phyloP scores from a whole-genome alignment of 495 filamentous ascomycete species.

The Xylaria scruposa region DNA sequence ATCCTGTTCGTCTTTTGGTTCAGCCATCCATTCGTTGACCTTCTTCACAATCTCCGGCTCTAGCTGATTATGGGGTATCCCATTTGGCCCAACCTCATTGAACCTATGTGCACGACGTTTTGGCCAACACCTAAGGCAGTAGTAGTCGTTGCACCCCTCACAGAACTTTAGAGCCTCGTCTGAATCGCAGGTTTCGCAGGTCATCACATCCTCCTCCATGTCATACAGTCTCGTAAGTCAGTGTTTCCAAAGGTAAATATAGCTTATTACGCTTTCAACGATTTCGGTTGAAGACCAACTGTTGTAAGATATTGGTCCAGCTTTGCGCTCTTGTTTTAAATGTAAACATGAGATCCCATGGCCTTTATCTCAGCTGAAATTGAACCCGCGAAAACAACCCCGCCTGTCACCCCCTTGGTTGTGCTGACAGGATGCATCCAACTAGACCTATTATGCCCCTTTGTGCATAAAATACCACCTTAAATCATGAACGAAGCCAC shows the following conservation, averaged over 20 bases:
- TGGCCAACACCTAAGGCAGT: not conserved
- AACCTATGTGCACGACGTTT: not conserved
- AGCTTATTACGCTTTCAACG: not conserved
- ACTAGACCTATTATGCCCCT: not conserved
- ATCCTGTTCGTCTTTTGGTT: not conserved
- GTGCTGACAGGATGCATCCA: not conserved
- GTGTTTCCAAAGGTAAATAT: not conserved
- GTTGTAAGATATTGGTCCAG: not conserved
- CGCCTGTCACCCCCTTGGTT: not conserved
- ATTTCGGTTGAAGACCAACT: not conserved
- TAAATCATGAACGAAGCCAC: not conserved
- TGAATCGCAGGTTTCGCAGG: not conserved
- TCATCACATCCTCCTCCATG: not conserved
- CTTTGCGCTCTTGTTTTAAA: not conserved
- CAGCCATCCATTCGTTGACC: slow-evolving; percentile 2
- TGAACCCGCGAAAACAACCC: not conserved
- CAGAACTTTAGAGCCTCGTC: not conserved
- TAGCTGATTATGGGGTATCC: not conserved
- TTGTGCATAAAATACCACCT: not conserved
- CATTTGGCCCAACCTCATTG: not conserved
- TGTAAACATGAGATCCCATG: not conserved
- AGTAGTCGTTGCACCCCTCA: slow-evolving; percentile 8
- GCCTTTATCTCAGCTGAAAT: not conserved
- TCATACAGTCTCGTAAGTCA: not conserved
- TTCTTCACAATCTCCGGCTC: not conserved